Conservation (phyloP, 345 rosid genomes). For the Aquilaria malaccensis region DNA sequence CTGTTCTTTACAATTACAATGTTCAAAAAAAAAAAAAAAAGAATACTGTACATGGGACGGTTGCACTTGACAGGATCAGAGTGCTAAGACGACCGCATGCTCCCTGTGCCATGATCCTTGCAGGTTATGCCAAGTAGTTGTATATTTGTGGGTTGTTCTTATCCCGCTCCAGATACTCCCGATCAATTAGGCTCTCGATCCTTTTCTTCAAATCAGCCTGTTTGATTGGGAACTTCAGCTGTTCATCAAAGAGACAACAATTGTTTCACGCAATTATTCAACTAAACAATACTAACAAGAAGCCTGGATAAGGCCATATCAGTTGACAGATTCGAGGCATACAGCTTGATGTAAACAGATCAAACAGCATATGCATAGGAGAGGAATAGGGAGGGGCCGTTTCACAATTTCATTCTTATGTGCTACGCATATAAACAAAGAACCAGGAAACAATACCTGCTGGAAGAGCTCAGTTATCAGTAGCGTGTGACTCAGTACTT, state of each 20-base stretch:
- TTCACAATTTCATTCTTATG: background rate
- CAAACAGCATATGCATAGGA: no score
- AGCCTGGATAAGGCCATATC: no score
- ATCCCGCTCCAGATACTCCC: slow-evolving; percentile 99
- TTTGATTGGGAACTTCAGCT: slow-evolving; percentile 97
- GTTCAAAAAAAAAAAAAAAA: slow-evolving; percentile 14
- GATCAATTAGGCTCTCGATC: slow-evolving; percentile 87
- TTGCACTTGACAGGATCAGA: slow-evolving; percentile 13
- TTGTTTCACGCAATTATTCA: no score
- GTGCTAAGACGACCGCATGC: slow-evolving; percentile 6
- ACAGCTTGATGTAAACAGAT: no score
- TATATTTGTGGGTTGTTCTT: slow-evolving; percentile 95
- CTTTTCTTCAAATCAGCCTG: slow-evolving; percentile 98
- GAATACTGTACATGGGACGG: slow-evolving; percentile 30
- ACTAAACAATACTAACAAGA: no score
- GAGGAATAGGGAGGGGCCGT: no score
- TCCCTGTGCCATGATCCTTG: slow-evolving; percentile 15
- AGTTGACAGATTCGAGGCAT: no score
- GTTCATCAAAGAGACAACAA: slow-evolving; percentile 21
- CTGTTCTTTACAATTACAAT: slow-evolving; percentile 29
- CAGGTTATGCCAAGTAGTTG: slow-evolving; percentile 71
- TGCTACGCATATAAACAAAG: background rate
- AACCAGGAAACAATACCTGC: slow-evolving; percentile 46
- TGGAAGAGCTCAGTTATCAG: slow-evolving; percentile 98
- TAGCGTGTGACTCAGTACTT: slow-evolving; percentile 95